Percentiles rank a stretch among this genome's conserved stretches.
phyloP scores from a whole-genome alignment of 768 basidiomycete species.

The Cantharellus cinnabarinus region DNA sequence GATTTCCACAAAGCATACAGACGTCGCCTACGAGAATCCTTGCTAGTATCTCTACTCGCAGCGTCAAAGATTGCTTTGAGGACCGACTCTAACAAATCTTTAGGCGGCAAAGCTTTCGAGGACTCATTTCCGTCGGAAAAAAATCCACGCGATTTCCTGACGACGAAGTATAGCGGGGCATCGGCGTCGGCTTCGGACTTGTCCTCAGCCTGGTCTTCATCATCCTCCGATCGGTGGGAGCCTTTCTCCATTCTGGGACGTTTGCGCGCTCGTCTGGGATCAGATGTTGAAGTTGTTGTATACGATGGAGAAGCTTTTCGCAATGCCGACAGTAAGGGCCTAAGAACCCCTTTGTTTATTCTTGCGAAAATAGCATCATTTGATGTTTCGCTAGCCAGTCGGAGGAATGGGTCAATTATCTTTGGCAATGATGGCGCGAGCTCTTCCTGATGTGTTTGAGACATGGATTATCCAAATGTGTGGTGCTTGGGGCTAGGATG shows the following conservation, averaged over 20 bases:
- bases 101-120: not conserved
- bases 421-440: too few relatives aligned
- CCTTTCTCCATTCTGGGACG: too few relatives aligned
- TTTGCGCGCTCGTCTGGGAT: too few relatives aligned
- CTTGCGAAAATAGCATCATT: conserved; percentile 50
- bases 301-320: conserved; percentile 2
- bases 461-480: not conserved
- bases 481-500: not conserved
- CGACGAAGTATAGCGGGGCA: not conserved
- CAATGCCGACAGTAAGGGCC: conserved; percentile 45
- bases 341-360: conserved; percentile 42
- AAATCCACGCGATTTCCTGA: not conserved
- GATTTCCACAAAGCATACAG: conserved; percentile 68
- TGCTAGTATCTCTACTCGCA: conserved; percentile 53
- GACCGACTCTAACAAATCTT: conserved; percentile 31
- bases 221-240: too few relatives aligned
- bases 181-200: not conserved
- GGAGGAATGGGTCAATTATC: conserved; percentile 42
- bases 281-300: too few relatives aligned
- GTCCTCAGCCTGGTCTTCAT: too few relatives aligned
- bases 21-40: conserved; percentile 60
- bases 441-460: not conserved
- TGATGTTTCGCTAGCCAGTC: conserved; percentile 42
- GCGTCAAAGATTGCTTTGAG: conserved; percentile 46
- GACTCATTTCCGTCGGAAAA: conserved; percentile 8